Evolutionary conservation across 352 stramenopile species (phyloP).

Genomic region (Globisporangium takayamanum): DNA sequence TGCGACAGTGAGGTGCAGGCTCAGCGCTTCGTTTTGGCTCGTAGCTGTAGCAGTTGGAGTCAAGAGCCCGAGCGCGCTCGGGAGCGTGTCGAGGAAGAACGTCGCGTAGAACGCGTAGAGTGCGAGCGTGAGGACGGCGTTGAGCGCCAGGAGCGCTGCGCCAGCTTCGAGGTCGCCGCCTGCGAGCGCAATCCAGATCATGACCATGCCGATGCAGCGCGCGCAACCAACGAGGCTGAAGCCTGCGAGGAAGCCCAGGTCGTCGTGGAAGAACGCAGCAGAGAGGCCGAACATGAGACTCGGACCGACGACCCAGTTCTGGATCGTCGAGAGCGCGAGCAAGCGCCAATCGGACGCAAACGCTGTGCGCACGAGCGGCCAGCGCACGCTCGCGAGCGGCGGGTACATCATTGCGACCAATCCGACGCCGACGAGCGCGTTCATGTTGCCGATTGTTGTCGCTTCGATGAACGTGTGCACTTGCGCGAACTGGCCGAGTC

Average conservation of each 20-base stretch:
- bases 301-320: constrained; percentile 60
- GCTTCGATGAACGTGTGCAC: constrained; percentile 37
- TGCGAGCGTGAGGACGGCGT: constrained; percentile 53
- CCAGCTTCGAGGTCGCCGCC: constrained; percentile 60
- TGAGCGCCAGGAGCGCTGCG: constrained; percentile 61
- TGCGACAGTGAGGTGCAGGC: constrained; percentile 31
- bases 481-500: constrained; percentile 30
- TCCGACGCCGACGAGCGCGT: constrained; percentile 43
- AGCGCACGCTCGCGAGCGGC: constrained; percentile 45
- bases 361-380: constrained; percentile 29
- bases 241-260: constrained; percentile 48
- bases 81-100: constrained; percentile 47
- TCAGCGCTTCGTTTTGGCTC: background rate
- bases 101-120: constrained; percentile 59
- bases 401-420: constrained; percentile 64
- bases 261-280: constrained; percentile 38
- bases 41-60: too few species aligned
- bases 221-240: constrained; percentile 65
- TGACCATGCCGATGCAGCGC: constrained; percentile 78
- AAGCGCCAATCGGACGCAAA: constrained; percentile 42
- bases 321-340: constrained; percentile 40
- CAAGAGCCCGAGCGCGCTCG: constrained; percentile 24
- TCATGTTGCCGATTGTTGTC: constrained; percentile 42
- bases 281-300: constrained; percentile 51
- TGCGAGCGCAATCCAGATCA: constrained; percentile 72